Evolutionary conservation across 2,329 filamentous ascomycete species (phyloP), one percentile per base, ranked within the genome.

Genomic region (Cytospora chrysosperma): DNA sequence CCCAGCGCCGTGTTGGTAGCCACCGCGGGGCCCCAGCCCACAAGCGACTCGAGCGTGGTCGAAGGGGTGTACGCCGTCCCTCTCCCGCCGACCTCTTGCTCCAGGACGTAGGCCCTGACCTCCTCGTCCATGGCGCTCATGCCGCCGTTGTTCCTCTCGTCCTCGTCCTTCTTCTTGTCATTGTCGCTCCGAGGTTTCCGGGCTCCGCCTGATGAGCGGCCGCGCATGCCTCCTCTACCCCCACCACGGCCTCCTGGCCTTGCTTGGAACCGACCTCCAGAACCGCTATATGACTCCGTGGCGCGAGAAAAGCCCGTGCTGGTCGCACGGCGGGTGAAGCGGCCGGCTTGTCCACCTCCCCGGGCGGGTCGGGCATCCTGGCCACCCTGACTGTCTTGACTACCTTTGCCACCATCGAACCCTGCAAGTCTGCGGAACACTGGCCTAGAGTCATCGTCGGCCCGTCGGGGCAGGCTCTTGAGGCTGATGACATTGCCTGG

Each of bases 21-120:
- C n/a, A 78, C 61, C 7, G 75, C 74, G 13, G 78, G 76, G 10
- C 74, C 75, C 71, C 74, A 76, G 51, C 75, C 76, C 28, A 69
- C 65, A 51, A 80, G 73, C 27, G 73, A 68, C 55, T 70, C 71
- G 30, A 72, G 68, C 57, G 74, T 72, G 59, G 75, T 59, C 21
- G 68, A 60, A 17, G 78, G 78, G 57, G 72, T 69, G 68, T 72
- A 80, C 19, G 66, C 21, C 37, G 65, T 63, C 55, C 69, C 65
- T 26, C 56, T 56, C 56, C 77, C 78, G 21, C 61, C 61, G 15
- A 63, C 37, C 32, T 61, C 49, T 59, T 69, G 62, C 26, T 76
- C 75, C 28, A 68, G 52, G 17, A 55, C 61, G 49, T 73, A 68
- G 4, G 73, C 10, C 52, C 72, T 72, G 28, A 56, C 68, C 65